phyloP scores from a whole-genome alignment of 169 alveolate genomes.

The Cryptosporidium bovis region DNA sequence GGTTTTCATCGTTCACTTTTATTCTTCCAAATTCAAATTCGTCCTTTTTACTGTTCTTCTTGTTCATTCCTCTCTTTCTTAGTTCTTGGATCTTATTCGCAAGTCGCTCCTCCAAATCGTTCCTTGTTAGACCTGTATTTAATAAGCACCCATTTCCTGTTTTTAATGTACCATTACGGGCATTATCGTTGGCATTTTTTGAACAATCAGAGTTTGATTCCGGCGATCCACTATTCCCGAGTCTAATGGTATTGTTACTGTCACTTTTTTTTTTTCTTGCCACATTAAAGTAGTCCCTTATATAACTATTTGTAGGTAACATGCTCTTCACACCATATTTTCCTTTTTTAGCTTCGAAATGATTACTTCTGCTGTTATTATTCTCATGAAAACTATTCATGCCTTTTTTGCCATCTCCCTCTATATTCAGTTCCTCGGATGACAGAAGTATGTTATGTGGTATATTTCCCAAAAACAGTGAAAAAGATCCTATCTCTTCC shows the following conservation, averaged over 20 bases:
- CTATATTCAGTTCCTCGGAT: background rate
- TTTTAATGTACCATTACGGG: too few relatives aligned
- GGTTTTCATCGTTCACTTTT: background rate
- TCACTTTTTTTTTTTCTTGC: background rate
- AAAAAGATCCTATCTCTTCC: conserved; percentile 54
- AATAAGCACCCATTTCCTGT: background rate
- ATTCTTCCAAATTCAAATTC: conserved; percentile 35
- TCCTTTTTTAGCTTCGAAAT: conserved; percentile 2
- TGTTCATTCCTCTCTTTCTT: background rate
- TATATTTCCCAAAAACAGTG: conserved; percentile 6
- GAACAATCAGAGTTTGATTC: too few relatives aligned
- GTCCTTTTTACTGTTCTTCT: background rate
- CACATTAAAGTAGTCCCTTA: conserved; percentile 23
- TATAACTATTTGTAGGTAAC: conserved; percentile 28
- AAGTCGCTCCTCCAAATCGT: conserved; percentile 33
- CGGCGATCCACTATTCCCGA: background rate
- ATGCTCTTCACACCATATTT: conserved; percentile 18
- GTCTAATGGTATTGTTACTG: background rate
- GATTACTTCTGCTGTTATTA: background rate
- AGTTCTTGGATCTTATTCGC: conserved; percentile 59
- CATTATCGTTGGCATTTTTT: background rate
- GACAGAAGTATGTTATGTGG: conserved; percentile 40
- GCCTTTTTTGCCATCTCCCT: background rate
- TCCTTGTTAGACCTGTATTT: conserved; percentile 16
- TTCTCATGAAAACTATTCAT: background rate